phyloP scores from a whole-genome alignment of 2,329 filamentous ascomycete species.

The Aspergillus uvarum region DNA sequence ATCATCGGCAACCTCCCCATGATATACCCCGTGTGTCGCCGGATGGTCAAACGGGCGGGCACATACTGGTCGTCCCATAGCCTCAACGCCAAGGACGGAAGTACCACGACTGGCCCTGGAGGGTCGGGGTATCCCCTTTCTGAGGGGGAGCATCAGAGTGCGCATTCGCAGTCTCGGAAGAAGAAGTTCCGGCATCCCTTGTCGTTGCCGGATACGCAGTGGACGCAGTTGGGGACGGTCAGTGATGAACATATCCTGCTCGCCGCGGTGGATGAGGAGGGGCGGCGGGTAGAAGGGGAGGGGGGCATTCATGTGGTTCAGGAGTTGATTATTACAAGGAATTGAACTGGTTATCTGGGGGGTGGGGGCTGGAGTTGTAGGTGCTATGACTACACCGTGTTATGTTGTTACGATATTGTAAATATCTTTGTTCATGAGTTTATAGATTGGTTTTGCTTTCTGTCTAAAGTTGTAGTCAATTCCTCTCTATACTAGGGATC shows the following conservation, averaged over 20 bases:
- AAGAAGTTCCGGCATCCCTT: conserved; percentile 33
- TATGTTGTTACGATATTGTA: background rate
- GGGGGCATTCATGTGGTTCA: conserved; percentile 33
- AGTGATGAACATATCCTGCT: conserved; percentile 33
- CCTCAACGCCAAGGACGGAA: conserved; percentile 12
- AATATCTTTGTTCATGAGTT: background rate
- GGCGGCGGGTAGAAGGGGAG: conserved; percentile 19
- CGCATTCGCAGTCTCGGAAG: conserved; percentile 13
- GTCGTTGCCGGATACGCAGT: conserved; percentile 32
- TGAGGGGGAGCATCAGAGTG: conserved; percentile 16
- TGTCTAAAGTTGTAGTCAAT: background rate
- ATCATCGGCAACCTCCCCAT: conserved; percentile 46
- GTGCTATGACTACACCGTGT: too few species aligned
- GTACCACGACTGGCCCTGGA: too few species aligned
- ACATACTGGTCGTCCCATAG: conserved; percentile 13
- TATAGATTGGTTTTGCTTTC: background rate
- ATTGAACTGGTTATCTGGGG: background rate
- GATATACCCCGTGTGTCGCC: conserved; percentile 40
- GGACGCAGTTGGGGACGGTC: conserved; percentile 32
- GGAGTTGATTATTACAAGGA: conserved; percentile 33
- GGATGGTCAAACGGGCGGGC: conserved; percentile 27
- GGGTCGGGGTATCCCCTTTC: conserved; percentile 27
- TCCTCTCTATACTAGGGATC: too few species aligned
- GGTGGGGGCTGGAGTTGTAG: too few species aligned
- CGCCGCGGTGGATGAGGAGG: conserved; percentile 19